Base-by-base conservation (phyloP, 768 basidiomycete genomes). In the Terana coerulea region DNA sequence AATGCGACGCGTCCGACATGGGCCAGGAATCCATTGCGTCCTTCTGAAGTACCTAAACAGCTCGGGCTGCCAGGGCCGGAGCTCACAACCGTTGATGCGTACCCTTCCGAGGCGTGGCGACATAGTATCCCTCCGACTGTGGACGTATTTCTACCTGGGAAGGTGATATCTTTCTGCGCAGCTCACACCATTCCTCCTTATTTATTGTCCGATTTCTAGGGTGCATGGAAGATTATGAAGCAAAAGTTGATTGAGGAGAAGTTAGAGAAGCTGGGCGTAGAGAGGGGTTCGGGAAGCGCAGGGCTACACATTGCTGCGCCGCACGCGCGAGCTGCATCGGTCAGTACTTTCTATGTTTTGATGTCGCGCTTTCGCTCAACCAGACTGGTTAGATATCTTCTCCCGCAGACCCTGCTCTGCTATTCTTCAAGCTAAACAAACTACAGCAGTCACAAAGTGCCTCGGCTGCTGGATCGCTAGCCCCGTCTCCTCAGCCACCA, bases 371-470 rank as follows among this genome's bases (percentile, higher is more conserved):
- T 51, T 49, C 14, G 31, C 39, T 42, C 51, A 52, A 55, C 60
- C 21, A 59, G 50, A 31, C 39, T 26, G 21, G 37, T 40, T 52
- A 93, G 91, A 88, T 92, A 68, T 92, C 91, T 1, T 91, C 89
- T n/a, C 89, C 91, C 25, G 90, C 90, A 3, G 91, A 92, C 63
- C 90, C 91, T 25, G 86, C 87, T 17, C 67, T 93, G 21, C 73
- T 93, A 17, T 77, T 82, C 57, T 91, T 86, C 70, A 91, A 90
- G 66, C 73, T 92, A 37, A 90, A 89, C 69, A 90, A 89, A 67
- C 73, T 93, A 9, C 89, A 90, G 56, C 84, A 84, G 67, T 77
- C 84, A 0, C 86, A 88, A 49, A 77, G 58, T 47, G 69, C 69
- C 15, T 76, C 78, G 3, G 70, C 76, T 3, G 63, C 73, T 1